Evolutionary conservation across 2,329 filamentous ascomycete genomes (phyloP).

Genomic region (Colletotrichum acutatum): DNA sequence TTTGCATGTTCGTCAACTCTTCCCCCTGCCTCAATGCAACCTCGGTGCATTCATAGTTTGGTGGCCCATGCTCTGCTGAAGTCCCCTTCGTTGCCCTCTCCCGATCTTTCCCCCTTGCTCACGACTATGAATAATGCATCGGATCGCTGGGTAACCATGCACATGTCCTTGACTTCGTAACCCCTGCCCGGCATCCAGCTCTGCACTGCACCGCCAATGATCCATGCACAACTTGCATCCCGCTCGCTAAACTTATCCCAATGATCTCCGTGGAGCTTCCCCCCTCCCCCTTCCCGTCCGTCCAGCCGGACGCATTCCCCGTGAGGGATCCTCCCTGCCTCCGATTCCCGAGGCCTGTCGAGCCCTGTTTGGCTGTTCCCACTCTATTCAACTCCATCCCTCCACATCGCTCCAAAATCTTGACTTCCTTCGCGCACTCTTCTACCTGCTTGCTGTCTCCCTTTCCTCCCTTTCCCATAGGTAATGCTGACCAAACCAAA

Average conservation of each 20-base stretch:
- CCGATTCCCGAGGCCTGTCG: neutral
- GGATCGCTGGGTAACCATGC: neutral
- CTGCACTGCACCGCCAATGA: constrained; percentile 11
- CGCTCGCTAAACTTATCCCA: constrained; percentile 19
- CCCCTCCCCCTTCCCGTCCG: constrained; percentile 2
- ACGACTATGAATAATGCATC: neutral
- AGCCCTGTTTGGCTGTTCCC: neutral
- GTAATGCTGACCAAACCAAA: neutral
- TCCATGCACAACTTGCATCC: constrained; percentile 26
- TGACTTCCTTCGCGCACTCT: no score
- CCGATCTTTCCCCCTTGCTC: neutral
- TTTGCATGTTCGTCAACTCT: neutral
- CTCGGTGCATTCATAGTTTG: neutral
- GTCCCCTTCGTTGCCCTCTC: neutral
- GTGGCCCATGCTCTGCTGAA: neutral
- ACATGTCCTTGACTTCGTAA: neutral
- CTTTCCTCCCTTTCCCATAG: neutral
- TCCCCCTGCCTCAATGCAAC: neutral
- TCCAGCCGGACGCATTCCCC: constrained; percentile 14
- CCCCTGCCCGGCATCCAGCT: neutral
- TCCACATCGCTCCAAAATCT: neutral
- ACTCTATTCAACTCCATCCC: neutral
- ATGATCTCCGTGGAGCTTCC: neutral
- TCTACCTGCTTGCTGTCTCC: neutral
- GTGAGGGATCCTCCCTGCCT: constrained; percentile 19